phyloP scores from a whole-genome alignment of 179 eudicot species.

The Heliamphora pulchella region DNA sequence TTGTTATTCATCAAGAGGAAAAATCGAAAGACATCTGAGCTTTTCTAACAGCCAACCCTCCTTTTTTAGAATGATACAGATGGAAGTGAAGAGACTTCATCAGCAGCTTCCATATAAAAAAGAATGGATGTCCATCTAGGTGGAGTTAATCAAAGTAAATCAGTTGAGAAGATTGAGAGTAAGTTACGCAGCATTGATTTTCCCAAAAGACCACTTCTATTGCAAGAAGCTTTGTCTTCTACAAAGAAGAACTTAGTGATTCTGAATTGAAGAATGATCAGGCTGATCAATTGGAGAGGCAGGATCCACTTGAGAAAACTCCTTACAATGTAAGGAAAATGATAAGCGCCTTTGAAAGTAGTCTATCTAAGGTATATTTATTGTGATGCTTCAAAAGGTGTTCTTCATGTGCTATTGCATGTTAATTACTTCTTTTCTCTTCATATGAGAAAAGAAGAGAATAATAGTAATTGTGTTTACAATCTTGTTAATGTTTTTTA shows the following conservation, averaged over 20 bases:
- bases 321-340: constrained; percentile 65
- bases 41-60: constrained; percentile 21
- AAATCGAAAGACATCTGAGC: not conserved
- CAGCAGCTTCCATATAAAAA: constrained; percentile 8
- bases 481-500: not conserved
- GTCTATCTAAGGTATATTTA: constrained; percentile 49
- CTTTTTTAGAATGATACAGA: constrained; percentile 37
- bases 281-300: constrained; percentile 28
- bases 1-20: not conserved
- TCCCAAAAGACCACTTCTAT: constrained; percentile 10
- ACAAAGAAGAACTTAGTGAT: not conserved
- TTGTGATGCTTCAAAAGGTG: constrained; percentile 14
- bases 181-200: not conserved
- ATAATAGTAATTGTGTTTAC: no score
- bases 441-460: not conserved
- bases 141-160: constrained; percentile 10
- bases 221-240: constrained; percentile 11
- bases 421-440: constrained; percentile 6
- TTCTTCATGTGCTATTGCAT: not conserved
- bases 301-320: constrained; percentile 33
- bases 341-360: constrained; percentile 65
- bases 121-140: not conserved
- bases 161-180: constrained; percentile 13
- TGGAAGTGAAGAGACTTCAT: constrained; percentile 24
- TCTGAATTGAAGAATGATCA: constrained; percentile 22